These are phyloP conservation scores for Chrysopogon serrulatus DNA, from an alignment of 176 grass and related monocot genomes.

Conservation along the genomic window DNA sequence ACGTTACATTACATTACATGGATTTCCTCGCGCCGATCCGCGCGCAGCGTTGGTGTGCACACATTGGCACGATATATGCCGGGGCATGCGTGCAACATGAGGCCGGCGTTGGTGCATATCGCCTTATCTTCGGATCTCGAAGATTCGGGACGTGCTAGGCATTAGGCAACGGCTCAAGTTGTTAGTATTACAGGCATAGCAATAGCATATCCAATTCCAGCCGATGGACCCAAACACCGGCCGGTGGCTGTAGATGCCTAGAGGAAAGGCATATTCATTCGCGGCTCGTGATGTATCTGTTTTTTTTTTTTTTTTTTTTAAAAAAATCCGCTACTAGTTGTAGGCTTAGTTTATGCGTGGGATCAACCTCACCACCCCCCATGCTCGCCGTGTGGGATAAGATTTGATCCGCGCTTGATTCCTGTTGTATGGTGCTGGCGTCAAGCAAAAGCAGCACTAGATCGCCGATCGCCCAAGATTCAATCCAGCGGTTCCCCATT, in stretches of 20 bases:
- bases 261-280: background rate
- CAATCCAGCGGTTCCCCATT: background rate
- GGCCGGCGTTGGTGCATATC: slow-evolving; percentile 17
- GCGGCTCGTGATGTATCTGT: background rate
- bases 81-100: background rate
- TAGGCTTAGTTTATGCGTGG: slow-evolving; percentile 16
- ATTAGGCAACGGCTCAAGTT: slow-evolving; percentile 13
- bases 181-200: too few relatives aligned
- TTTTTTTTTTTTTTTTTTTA: background rate
- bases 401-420: slow-evolving; percentile 22
- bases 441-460: background rate
- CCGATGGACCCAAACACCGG: background rate
- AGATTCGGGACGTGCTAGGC: background rate
- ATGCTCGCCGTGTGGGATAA: slow-evolving; percentile 15
- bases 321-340: background rate
- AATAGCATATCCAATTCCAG: background rate
- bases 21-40: background rate
- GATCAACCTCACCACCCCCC: background rate
- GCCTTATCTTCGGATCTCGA: background rate
- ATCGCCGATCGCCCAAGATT: slow-evolving; percentile 18
- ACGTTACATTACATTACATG: background rate
- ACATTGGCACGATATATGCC: slow-evolving; percentile 4
- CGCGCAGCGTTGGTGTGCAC: background rate
- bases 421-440: background rate
- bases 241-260: background rate